Conservation (phyloP, 169 alveolate species). For the Cyclospora cayetanensis region DNA sequence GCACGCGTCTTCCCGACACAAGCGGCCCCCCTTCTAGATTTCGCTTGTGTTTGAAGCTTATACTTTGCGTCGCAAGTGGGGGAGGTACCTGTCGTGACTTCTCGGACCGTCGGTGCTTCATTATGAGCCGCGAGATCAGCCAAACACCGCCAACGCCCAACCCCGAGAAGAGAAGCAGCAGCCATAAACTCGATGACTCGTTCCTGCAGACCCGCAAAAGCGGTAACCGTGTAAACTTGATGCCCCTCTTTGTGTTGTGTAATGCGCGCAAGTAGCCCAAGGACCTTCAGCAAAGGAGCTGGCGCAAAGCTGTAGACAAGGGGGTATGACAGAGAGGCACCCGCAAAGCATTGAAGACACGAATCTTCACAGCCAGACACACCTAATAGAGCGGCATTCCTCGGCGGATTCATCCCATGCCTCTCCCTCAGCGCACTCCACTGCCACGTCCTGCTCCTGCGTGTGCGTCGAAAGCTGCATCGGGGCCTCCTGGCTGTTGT, state of each 20-base stretch:
- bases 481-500: not conserved
- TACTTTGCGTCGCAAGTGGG: no score
- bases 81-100: no score
- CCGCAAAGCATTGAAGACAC: not conserved
- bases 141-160: not conserved
- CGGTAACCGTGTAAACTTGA: no score
- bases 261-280: not conserved
- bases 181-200: not conserved
- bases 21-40: no score
- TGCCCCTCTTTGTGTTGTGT: no score
- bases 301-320: not conserved
- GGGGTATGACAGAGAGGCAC: not conserved
- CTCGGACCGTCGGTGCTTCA: no score
- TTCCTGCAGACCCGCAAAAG: not conserved
- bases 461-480: not conserved
- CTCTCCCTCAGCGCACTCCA: conserved; percentile 23
- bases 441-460: not conserved
- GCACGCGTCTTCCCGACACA: no score
- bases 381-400: not conserved
- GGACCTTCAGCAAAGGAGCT: not conserved
- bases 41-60: no score
- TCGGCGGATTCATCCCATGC: conserved; percentile 1
- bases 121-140: not conserved
- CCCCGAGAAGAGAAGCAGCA: not conserved
- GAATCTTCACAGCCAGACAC: not conserved